These are phyloP conservation scores for Penicillium digitatum DNA, from an alignment of 2,329 filamentous ascomycete species.

Conservation along the genomic window DNA sequence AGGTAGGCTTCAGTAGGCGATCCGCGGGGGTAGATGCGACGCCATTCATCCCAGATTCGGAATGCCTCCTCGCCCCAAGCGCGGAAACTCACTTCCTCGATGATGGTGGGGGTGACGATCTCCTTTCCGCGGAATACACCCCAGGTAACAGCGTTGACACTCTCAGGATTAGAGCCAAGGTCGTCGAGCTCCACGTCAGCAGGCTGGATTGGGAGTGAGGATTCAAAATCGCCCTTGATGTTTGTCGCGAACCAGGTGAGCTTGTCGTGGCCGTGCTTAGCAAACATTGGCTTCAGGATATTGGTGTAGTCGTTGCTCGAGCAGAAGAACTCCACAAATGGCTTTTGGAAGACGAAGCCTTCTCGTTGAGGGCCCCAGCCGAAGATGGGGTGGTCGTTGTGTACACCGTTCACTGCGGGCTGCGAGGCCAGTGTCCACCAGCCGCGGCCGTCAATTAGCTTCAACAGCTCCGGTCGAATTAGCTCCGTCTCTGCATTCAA, in stretches of 20 bases:
- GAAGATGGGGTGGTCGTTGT: slow-evolving; percentile 71
- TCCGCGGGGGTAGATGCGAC: slow-evolving; percentile 73
- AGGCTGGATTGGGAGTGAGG: slow-evolving; percentile 44
- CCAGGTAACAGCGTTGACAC: slow-evolving; percentile 95
- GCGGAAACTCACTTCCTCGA: slow-evolving; percentile 88
- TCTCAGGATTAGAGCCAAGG: slow-evolving; percentile 39
- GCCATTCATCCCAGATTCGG: slow-evolving; percentile 93
- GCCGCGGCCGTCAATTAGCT: slow-evolving; percentile 69
- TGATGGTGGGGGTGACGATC: slow-evolving; percentile 93
- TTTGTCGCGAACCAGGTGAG: slow-evolving; percentile 89
- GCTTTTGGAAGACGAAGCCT: slow-evolving; percentile 96
- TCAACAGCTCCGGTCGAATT: slow-evolving; percentile 71
- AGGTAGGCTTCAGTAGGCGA: slow-evolving; percentile 69
- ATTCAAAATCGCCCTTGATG: slow-evolving; percentile 69
- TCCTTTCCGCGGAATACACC: slow-evolving; percentile 93
- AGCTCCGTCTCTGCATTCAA: slow-evolving; percentile 68
- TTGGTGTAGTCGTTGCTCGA: slow-evolving; percentile 66
- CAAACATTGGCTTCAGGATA: slow-evolving; percentile 60
- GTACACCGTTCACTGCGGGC: slow-evolving; percentile 82
- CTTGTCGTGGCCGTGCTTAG: slow-evolving; percentile 56
- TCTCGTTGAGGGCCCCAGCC: slow-evolving; percentile 84
- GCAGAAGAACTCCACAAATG: slow-evolving; percentile 95
- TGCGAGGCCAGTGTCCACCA: slow-evolving; percentile 98
- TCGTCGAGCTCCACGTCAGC: slow-evolving; percentile 33
- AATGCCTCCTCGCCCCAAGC: slow-evolving; percentile 96